Evolutionary conservation across 164 flowering plant species (phyloP), one percentile per base, ranked within the genome.

Genomic region (Stephania cephalantha): DNA sequence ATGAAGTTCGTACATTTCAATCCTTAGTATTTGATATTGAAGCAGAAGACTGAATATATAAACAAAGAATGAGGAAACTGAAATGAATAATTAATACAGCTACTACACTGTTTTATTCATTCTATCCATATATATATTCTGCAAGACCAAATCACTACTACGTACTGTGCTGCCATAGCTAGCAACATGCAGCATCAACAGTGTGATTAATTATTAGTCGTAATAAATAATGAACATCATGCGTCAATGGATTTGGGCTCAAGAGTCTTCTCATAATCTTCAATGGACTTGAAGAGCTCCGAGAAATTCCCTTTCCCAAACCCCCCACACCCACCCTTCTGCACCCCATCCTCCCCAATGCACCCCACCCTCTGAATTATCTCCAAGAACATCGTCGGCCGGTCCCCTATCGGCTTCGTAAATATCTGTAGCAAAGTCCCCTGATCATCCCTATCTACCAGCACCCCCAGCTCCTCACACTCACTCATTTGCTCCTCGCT

Each of bases 291-390:
- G 84, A 91, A 93, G 71, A 93, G 93, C 81, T 87, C 95, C 0
- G 95, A 90, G 75, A 93, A 91, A 82, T 92, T 92, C 3, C 97
- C 97, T 73, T 92, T 92, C 13, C 97, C 97, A 79, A 92, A 93
- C 6, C 97, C 95, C 35, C 97, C 97, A 76, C 97, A 93, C 0
- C 94, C 97, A 15, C 89, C 94, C 69, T 90, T 91, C 80, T 93
- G 97, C 74, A 83, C 80, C 7, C 87, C 91, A 68, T 90, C 90
- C 83, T 85, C 81, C 44, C 85, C 42, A 90, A 91, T 88, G 85
- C 97, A 93, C 20, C 97, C 96, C 6, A 90, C 31, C 79, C 97
- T 86, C 82, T 93, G 96, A 50, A 93, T 93, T 76, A 93, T 90
- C 89, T 93, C 97, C 35, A 93, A 76, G 52, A 92, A 91, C 69